A percentile compares a stretch with the other conserved stretches of the same genome.
phyloP scores from a whole-genome alignment of 2,329 filamentous ascomycete genomes.

The Fusarium penzigii region DNA sequence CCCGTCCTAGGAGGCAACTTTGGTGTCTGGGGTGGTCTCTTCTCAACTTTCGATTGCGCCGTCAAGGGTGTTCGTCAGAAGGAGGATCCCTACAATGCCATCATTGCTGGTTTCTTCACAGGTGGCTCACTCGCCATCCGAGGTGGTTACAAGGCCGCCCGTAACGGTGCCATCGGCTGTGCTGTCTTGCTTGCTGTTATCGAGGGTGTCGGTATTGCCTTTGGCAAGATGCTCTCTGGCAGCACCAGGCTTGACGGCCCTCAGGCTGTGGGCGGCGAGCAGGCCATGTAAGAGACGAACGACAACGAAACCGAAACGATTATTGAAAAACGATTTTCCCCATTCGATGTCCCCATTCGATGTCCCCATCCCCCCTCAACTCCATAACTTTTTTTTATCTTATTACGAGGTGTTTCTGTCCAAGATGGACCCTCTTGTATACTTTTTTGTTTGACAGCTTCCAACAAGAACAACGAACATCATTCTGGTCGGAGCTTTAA shows the following conservation, averaged over 20 bases:
- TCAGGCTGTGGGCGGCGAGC: constrained; percentile 33
- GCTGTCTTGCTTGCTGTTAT: constrained; percentile 93
- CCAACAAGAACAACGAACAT: constrained; percentile 16
- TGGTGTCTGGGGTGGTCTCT: constrained; percentile 94
- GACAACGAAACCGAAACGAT: constrained; percentile 4
- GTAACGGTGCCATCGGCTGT: constrained; percentile 96
- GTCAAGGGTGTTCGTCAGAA: constrained; percentile 94
- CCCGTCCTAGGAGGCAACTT: constrained; percentile 98
- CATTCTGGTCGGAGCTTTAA: constrained; percentile 23
- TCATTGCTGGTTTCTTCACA: constrained; percentile 96
- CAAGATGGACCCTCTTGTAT: constrained; percentile 19
- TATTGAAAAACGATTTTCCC: constrained; percentile 9
- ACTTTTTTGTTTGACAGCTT: constrained; percentile 8
- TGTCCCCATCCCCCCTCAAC: constrained; percentile 23
- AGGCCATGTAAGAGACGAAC: constrained; percentile 27
- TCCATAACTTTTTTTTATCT: constrained; percentile 17
- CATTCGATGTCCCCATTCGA: constrained; percentile 16
- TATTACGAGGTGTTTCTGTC: constrained; percentile 2
- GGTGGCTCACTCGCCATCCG: constrained; percentile 88
- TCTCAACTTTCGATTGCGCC: constrained; percentile 94
- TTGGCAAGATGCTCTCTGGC: constrained; percentile 91
- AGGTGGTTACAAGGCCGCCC: constrained; percentile 86
- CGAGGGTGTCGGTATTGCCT: constrained; percentile 94
- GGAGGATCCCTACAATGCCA: constrained; percentile 98
- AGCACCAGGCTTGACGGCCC: constrained; percentile 76